A percentile compares a stretch with the other conserved stretches of the same genome.
Conservation (phyloP, 2,329 filamentous ascomycete species). For the Pseudogymnoascus sp. region DNA sequence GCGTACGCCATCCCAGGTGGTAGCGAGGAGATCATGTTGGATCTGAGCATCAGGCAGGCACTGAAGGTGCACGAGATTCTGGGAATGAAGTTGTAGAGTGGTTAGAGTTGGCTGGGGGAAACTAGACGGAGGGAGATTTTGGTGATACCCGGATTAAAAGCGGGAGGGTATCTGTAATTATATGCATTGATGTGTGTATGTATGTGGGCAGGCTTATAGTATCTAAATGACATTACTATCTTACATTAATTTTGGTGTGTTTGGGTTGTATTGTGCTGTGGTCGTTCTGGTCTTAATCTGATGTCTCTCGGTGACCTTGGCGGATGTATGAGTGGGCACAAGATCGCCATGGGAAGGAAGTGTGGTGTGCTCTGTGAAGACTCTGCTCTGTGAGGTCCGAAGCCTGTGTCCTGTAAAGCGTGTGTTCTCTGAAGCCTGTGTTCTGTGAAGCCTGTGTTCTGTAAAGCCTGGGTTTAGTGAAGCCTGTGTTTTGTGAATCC, state of each 20-base stretch:
- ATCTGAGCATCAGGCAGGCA: slow-evolving; percentile 87
- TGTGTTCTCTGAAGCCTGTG: neutral
- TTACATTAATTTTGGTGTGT: neutral
- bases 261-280: neutral
- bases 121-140: neutral
- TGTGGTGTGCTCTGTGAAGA: neutral
- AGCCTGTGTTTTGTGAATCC: neutral
- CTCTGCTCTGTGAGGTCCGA: no score
- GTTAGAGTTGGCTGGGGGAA: neutral
- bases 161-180: slow-evolving; percentile 6
- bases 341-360: neutral
- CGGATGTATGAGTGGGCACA: neutral
- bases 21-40: slow-evolving; percentile 97
- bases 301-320: neutral
- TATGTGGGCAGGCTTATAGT: neutral
- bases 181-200: slow-evolving; percentile 3
- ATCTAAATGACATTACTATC: slow-evolving; percentile 3
- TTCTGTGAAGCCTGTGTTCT: neutral
- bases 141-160: slow-evolving; percentile 6
- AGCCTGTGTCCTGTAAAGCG: no score
- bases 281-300: neutral
- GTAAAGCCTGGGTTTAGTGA: neutral
- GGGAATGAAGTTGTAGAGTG: slow-evolving; percentile 80
- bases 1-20: slow-evolving; percentile 96
- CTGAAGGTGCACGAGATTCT: slow-evolving; percentile 81